Percentiles rank a stretch among this genome's conserved stretches.
phyloP scores from a whole-genome alignment of 2,329 filamentous ascomycete species.

The Coccinonectria pachysandricola region DNA sequence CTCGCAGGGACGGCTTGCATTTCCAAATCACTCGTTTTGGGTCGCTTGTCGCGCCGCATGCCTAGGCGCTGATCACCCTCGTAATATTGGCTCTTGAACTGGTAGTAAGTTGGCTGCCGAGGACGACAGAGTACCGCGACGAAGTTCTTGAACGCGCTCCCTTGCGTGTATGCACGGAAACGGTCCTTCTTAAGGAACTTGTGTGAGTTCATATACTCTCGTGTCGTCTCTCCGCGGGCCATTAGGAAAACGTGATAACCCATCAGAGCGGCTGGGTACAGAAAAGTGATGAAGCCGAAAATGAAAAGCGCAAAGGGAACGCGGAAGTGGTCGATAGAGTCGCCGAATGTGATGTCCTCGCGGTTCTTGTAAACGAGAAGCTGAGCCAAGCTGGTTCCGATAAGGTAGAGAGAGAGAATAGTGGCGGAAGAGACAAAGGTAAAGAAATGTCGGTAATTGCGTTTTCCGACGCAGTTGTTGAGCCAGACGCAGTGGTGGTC shows the following conservation, averaged over 20 bases:
- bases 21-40: constrained; percentile 52
- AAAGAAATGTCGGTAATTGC: constrained; percentile 98
- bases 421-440: constrained; percentile 76
- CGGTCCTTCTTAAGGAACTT: constrained; percentile 90
- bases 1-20: constrained; percentile 55
- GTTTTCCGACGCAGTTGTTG: constrained; percentile 93
- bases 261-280: constrained; percentile 76
- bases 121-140: constrained; percentile 72
- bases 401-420: constrained; percentile 63
- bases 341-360: constrained; percentile 55
- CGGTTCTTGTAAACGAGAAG: constrained; percentile 60
- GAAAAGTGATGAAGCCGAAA: constrained; percentile 62
- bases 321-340: constrained; percentile 59
- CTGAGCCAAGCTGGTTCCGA: constrained; percentile 71
- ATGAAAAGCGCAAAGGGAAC: constrained; percentile 84
- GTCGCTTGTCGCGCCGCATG: constrained; percentile 25
- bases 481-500: constrained; percentile 99
- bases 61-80: constrained; percentile 81
- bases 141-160: constrained; percentile 67
- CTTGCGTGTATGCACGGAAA: constrained; percentile 81
- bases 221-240: constrained; percentile 82
- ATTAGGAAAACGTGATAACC: constrained; percentile 89
- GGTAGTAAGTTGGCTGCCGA: constrained; percentile 76
- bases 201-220: constrained; percentile 91
- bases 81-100: constrained; percentile 68